A percentile compares a stretch with the other conserved stretches of the same genome.
Conservation (phyloP, 2,329 filamentous ascomycete species). For the Onygenales sp. region DNA sequence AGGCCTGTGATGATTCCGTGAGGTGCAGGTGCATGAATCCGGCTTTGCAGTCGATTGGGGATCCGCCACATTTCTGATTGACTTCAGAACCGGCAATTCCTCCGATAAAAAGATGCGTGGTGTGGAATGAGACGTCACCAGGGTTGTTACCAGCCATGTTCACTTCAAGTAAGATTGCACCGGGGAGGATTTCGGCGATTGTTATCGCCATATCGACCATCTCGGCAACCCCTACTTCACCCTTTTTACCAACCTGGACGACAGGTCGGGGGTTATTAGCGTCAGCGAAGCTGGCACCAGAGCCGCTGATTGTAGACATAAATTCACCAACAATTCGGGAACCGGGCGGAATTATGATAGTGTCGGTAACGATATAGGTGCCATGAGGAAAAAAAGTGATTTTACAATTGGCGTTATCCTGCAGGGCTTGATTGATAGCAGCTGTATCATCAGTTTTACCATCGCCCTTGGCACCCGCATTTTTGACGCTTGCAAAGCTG, state of each 20-base stretch:
- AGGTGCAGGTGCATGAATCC: slow-evolving; percentile 52
- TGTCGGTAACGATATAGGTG: slow-evolving; percentile 52
- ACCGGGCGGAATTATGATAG: slow-evolving; percentile 56
- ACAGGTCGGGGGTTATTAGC: slow-evolving; percentile 67
- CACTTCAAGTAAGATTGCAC: slow-evolving; percentile 86
- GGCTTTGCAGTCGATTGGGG: slow-evolving; percentile 22
- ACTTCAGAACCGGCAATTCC: slow-evolving; percentile 76
- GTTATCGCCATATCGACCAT: slow-evolving; percentile 81
- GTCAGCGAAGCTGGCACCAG: slow-evolving; percentile 64
- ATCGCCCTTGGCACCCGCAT: slow-evolving; percentile 75
- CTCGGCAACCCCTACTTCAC: slow-evolving; percentile 71
- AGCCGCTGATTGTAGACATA: slow-evolving; percentile 82
- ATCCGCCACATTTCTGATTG: slow-evolving; percentile 60
- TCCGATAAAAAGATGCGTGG: slow-evolving; percentile 89
- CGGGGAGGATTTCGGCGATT: slow-evolving; percentile 72
- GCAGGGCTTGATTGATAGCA: slow-evolving; percentile 69
- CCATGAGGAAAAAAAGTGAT: slow-evolving; percentile 58
- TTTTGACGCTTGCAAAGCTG: slow-evolving; percentile 75
- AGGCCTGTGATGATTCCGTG: slow-evolving; percentile 51
- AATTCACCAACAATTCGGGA: slow-evolving; percentile 85
- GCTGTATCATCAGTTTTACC: slow-evolving; percentile 78
- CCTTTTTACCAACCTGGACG: slow-evolving; percentile 70
- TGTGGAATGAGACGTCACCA: slow-evolving; percentile 76
- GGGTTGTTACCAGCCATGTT: slow-evolving; percentile 59
- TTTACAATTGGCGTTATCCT: slow-evolving; percentile 50